Evolutionary conservation across 257 asterid species (phyloP), one percentile per base, ranked within the genome.

Genomic region (Primulina tabacum): DNA sequence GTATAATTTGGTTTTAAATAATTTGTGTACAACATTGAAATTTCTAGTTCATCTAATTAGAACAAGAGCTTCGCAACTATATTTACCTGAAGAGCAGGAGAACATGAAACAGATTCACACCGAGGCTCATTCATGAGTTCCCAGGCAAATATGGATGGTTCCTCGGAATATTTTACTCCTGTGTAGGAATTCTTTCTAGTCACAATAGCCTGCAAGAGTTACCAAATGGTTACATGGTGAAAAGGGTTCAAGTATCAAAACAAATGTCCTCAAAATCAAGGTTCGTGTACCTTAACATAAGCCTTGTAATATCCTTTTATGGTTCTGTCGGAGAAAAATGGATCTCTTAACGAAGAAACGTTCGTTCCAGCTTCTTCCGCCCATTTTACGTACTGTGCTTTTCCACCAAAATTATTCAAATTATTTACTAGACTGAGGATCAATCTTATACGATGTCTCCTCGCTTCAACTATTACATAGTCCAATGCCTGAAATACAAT

Each of bases 121-220:
- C 86, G 76, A 57, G 90, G 90, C 74, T 85, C 90, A 6, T 85
- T 85, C 74, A 85, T 85, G 65, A 85, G 86, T 77, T 82, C 90
- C 90, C 90, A 85, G 0, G 88, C 90, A 75, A 85, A 82, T 75
- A 85, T 78, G 30, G 86, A 74, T 1, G 90, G 86, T 70, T 82
- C 90, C 30, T 82, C 88, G 0, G 76, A 76, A 73, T 85, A 85
- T 60, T 62, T 75, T 17, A 82, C 70, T 52, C 88, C 90, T 21
- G 79, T 82, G 9, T 69, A 65, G 24, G 80, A 74, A 71, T 85
- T 85, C 69, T 80, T 80, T 71, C 90, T 78, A 2, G 82, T 65
- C 40, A 85, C 64, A 68, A 82, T 64, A 6, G 84, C 83, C 87
- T 85, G 71, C 7, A 66, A 11, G 20, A 24, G 10, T 73, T 14